A percentile compares a stretch with the other conserved stretches of the same genome.
Conservation (phyloP, 2,329 filamentous ascomycete genomes). For the Aureobasidium lini region DNA sequence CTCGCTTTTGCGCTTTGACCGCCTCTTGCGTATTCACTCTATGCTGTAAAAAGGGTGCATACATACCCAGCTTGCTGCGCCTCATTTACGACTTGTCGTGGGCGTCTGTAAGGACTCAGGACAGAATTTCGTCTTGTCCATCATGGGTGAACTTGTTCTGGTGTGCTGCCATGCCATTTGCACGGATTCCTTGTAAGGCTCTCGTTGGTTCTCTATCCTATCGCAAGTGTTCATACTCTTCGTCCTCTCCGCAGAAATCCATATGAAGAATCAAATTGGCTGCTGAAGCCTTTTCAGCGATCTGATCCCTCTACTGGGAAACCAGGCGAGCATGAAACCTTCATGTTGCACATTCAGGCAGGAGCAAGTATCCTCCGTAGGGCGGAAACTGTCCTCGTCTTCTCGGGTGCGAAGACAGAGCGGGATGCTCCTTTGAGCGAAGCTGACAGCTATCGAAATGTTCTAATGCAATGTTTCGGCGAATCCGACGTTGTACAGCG, state of each 20-base stretch:
- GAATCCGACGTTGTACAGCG: constrained; percentile 16
- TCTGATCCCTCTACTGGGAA: constrained; percentile 32
- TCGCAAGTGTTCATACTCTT: not conserved
- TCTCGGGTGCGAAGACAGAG: constrained; percentile 58
- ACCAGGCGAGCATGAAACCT: constrained; percentile 68
- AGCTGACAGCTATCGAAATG: constrained; percentile 22
- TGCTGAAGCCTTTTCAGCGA: constrained; percentile 67
- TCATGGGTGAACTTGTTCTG: constrained; percentile 52
- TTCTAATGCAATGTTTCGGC: constrained; percentile 10
- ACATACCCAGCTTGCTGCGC: not conserved
- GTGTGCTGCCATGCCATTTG: constrained; percentile 81
- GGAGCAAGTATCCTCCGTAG: constrained; percentile 50
- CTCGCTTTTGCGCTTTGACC: not conserved
- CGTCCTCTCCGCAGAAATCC: constrained; percentile 18
- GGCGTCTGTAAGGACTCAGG: not conserved
- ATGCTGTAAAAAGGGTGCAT: not conserved
- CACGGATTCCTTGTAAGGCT: constrained; percentile 4
- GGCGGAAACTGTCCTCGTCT: constrained; percentile 49
- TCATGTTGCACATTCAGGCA: constrained; percentile 64
- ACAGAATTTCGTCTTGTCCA: not conserved
- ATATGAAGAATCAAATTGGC: constrained; percentile 41
- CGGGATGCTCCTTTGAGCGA: constrained; percentile 25
- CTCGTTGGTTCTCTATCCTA: not conserved
- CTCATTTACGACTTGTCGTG: not conserved
- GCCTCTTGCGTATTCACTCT: not conserved